A percentile compares a stretch with the other conserved stretches of the same genome.
These are phyloP conservation scores for Xylaria telfairii DNA, from an alignment of 495 filamentous ascomycete species.

Conservation along the genomic window DNA sequence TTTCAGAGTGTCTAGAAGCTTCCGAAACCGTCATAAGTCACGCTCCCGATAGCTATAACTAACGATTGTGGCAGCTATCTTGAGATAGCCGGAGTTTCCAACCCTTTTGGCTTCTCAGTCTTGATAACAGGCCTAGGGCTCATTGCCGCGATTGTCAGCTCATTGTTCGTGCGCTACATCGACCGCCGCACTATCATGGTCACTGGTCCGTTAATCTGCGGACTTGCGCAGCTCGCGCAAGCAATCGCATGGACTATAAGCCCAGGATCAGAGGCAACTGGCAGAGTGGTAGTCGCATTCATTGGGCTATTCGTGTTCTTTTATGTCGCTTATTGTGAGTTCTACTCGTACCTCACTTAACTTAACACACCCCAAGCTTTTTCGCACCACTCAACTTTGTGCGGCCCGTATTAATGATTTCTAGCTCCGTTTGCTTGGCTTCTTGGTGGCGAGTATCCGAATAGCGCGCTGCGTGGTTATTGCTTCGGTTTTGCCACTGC, in stretches of 20 bases:
- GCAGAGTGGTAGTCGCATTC: constrained; percentile 54
- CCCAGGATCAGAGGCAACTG: constrained; percentile 48
- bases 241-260: constrained; percentile 54
- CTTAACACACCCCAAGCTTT: background rate
- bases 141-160: constrained; percentile 54
- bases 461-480: constrained; percentile 52
- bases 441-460: constrained; percentile 56
- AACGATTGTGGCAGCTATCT: constrained; percentile 43
- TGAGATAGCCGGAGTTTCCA: constrained; percentile 56
- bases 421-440: constrained; percentile 59
- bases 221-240: constrained; percentile 54
- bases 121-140: constrained; percentile 59
- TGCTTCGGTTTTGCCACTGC: constrained; percentile 54
- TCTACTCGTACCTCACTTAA: background rate
- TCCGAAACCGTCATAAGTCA: background rate
- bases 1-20: background rate
- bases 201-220: constrained; percentile 54
- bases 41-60: background rate
- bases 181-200: constrained; percentile 56
- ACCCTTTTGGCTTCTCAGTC: constrained; percentile 57
- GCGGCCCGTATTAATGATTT: background rate
- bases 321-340: constrained; percentile 50
- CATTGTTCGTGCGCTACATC: constrained; percentile 50
- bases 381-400: too few species aligned
- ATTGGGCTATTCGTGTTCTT: constrained; percentile 40